Conservation (phyloP, 2,329 filamentous ascomycete genomes). For the Claviceps fusiformis region DNA sequence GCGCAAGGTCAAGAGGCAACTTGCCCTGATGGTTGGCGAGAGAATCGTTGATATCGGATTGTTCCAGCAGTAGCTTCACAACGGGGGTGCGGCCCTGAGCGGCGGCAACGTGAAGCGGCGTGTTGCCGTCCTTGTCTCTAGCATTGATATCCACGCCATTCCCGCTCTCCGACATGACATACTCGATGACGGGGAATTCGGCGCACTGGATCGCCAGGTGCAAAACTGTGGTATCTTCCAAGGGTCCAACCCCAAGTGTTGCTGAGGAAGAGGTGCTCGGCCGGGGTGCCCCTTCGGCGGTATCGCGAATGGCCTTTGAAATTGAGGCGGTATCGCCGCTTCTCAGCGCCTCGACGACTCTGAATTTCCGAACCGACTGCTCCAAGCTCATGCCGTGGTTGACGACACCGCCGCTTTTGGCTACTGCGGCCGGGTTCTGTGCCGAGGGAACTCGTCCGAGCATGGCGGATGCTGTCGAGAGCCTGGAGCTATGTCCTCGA, state of each 20-base stretch:
- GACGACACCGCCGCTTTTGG: slow-evolving; percentile 17
- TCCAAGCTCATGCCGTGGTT: slow-evolving; percentile 54
- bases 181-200: slow-evolving; percentile 83
- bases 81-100: slow-evolving; percentile 66
- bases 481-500: slow-evolving; percentile 32
- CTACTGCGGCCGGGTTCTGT: slow-evolving; percentile 11
- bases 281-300: slow-evolving; percentile 36
- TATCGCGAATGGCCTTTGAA: slow-evolving; percentile 68
- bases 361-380: slow-evolving; percentile 87
- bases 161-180: slow-evolving; percentile 67
- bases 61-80: slow-evolving; percentile 72
- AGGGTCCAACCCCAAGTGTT: slow-evolving; percentile 25
- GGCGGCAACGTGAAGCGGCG: slow-evolving; percentile 78
- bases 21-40: slow-evolving; percentile 74
- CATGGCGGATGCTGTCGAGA: slow-evolving; percentile 28
- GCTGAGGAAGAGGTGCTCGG: slow-evolving; percentile 43
- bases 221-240: slow-evolving; percentile 79
- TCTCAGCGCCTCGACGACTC: slow-evolving; percentile 81
- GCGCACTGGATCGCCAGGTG: slow-evolving; percentile 94
- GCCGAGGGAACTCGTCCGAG: slow-evolving; percentile 28
- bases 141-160: slow-evolving; percentile 69
- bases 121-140: slow-evolving; percentile 87
- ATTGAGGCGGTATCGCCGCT: slow-evolving; percentile 86
- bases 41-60: slow-evolving; percentile 76
- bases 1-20: slow-evolving; percentile 73